Percentiles rank a stretch among this genome's conserved stretches.
These are phyloP conservation scores for Zelopaecilomyces penicillatus DNA, from an alignment of 2,329 filamentous ascomycete genomes.

Conservation along the genomic window DNA sequence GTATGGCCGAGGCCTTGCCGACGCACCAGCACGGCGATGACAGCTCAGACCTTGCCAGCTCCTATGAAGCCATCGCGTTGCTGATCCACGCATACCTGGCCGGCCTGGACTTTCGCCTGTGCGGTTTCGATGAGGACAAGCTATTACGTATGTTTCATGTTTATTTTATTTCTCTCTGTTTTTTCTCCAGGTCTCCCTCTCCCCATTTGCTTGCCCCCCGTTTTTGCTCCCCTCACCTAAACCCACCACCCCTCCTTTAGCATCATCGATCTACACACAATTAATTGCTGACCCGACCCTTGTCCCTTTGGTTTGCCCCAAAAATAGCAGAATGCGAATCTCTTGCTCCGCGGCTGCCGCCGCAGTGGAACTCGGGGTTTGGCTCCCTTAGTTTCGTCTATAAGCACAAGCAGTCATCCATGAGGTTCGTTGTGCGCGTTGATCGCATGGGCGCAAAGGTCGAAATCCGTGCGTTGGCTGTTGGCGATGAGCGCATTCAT, in stretches of 20 bases:
- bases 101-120: constrained; percentile 68
- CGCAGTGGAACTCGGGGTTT: constrained; percentile 69
- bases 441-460: constrained; percentile 75
- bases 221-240: not conserved
- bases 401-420: constrained; percentile 73
- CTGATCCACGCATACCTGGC: constrained; percentile 77
- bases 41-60: constrained; percentile 56
- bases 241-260: no score
- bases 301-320: not conserved
- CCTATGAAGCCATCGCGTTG: constrained; percentile 76
- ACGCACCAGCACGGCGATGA: constrained; percentile 44
- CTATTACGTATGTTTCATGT: constrained; percentile 47
- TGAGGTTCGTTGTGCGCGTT: constrained; percentile 74
- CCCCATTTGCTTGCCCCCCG: not conserved
- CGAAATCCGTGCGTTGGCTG: constrained; percentile 70
- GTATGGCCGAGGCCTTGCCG: constrained; percentile 53
- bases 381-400: constrained; percentile 78
- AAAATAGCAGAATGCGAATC: constrained; percentile 38
- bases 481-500: constrained; percentile 73
- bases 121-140: constrained; percentile 79
- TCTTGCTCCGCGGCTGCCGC: constrained; percentile 56
- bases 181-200: not conserved
- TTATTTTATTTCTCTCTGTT: not conserved
- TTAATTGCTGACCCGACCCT: no score
- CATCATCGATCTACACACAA: no score